A percentile compares a stretch with the other conserved stretches of the same genome.
Conservation (phyloP, 2,329 filamentous ascomycete species). For the Alternaria dauci region DNA sequence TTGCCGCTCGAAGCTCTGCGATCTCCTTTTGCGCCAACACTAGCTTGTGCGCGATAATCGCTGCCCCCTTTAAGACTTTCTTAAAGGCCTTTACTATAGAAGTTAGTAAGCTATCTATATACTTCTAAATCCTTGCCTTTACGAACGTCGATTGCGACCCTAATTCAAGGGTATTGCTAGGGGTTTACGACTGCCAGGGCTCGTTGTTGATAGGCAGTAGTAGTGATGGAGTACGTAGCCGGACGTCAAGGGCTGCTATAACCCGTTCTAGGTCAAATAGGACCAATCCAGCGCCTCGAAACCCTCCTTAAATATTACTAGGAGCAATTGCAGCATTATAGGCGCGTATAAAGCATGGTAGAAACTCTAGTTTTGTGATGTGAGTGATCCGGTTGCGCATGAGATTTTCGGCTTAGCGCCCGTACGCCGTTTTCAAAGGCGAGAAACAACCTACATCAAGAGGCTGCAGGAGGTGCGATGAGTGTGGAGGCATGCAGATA, state of each 20-base stretch:
- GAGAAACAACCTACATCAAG: neutral
- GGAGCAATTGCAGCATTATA: conserved; percentile 33
- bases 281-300: conserved; percentile 43
- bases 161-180: neutral
- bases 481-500: too few relatives aligned
- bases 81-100: neutral
- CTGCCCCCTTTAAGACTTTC: neutral
- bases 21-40: neutral
- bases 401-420: conserved; percentile 20
- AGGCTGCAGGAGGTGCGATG: too few relatives aligned
- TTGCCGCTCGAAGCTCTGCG: conserved; percentile 11
- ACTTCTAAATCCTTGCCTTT: neutral
- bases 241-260: conserved; percentile 40
- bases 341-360: conserved; percentile 32
- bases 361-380: conserved; percentile 7
- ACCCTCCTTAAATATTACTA: conserved; percentile 41
- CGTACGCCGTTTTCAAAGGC: conserved; percentile 31
- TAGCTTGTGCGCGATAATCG: neutral
- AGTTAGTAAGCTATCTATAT: neutral
- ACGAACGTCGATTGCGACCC: neutral
- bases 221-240: conserved; percentile 23
- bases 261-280: conserved; percentile 44
- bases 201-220: conserved; percentile 13
- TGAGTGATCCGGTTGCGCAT: conserved; percentile 34
- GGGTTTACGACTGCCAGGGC: conserved; percentile 26